These are phyloP conservation scores for Chlamydomonas asymmetrica DNA, from an alignment of 139 green algal species.

Conservation along the genomic window DNA sequence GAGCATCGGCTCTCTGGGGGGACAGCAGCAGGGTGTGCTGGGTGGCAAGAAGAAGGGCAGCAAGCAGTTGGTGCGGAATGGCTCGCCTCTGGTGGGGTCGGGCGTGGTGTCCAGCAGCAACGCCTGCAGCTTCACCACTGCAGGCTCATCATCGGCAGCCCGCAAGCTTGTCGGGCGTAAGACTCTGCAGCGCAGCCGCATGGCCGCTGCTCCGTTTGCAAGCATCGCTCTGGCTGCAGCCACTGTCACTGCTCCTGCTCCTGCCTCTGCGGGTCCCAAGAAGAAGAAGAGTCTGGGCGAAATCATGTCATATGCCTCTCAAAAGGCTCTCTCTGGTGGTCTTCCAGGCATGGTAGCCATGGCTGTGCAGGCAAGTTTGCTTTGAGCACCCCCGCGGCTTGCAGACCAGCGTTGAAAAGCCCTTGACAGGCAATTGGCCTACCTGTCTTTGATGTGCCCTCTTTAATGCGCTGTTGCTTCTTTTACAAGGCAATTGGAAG, in stretches of 20 bases:
- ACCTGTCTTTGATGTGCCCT: too few relatives aligned
- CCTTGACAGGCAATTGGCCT: too few relatives aligned
- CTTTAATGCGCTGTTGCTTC: too few relatives aligned
- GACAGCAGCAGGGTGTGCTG: too few relatives aligned
- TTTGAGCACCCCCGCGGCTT: not conserved
- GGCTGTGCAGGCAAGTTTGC: slow-evolving; percentile 55
- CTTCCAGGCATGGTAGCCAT: slow-evolving; percentile 82
- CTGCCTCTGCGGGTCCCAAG: slow-evolving; percentile 2
- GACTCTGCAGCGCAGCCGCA: slow-evolving; percentile 3
- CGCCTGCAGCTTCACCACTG: slow-evolving; percentile 17
- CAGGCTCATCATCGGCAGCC: slow-evolving; percentile 1
- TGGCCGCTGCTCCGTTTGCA: slow-evolving; percentile 25
- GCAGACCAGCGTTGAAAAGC: too few relatives aligned
- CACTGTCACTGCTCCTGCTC: not conserved
- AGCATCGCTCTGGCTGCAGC: slow-evolving; percentile 22
- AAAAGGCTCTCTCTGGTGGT: slow-evolving; percentile 79
- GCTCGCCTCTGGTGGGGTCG: not conserved
- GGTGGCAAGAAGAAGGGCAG: too few relatives aligned
- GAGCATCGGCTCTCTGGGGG: too few relatives aligned
- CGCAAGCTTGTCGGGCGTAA: slow-evolving; percentile 4
- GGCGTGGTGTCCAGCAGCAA: not conserved
- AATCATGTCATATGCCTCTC: slow-evolving; percentile 13
- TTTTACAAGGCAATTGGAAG: too few relatives aligned
- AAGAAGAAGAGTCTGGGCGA: slow-evolving; percentile 43
- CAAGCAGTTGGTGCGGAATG: too few relatives aligned